Conservation (phyloP, 169 alveolate species). For the Cryptosporidium tyzzeri region DNA sequence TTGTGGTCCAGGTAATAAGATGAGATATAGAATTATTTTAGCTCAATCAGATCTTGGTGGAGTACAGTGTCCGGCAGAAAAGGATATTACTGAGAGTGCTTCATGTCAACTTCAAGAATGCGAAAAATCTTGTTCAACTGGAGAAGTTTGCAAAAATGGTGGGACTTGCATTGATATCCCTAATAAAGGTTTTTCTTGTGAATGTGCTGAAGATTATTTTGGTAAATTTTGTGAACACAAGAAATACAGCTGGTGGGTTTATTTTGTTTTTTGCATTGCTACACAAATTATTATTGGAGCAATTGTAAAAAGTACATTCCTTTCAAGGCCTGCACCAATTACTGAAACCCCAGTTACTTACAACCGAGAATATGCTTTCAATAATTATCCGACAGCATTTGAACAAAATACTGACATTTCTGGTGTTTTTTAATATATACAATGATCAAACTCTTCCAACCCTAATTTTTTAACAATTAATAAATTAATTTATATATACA, state of each 20-base stretch:
- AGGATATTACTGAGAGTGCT: slow-evolving; percentile 44
- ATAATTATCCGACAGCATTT: slow-evolving; percentile 34
- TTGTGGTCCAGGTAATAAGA: slow-evolving; percentile 53
- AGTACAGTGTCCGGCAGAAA: slow-evolving; percentile 48
- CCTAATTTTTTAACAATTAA: neutral
- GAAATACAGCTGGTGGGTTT: slow-evolving; percentile 65
- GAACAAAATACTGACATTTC: slow-evolving; percentile 36
- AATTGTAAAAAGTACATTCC: slow-evolving; percentile 51
- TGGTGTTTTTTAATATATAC: slow-evolving; percentile 24
- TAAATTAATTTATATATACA: neutral
- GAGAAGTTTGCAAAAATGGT: slow-evolving; percentile 51
- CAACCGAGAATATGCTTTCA: slow-evolving; percentile 17
- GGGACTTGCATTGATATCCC: slow-evolving; percentile 70
- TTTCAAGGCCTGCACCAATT: slow-evolving; percentile 17
- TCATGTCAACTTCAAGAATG: slow-evolving; percentile 47
- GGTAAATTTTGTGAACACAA: slow-evolving; percentile 48
- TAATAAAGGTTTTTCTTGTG: slow-evolving; percentile 41
- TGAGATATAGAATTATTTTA: slow-evolving; percentile 44
- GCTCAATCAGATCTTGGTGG: slow-evolving; percentile 64
- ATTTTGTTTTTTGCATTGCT: slow-evolving; percentile 31
- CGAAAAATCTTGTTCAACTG: slow-evolving; percentile 13
- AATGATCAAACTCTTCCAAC: neutral
- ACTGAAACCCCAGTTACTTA: slow-evolving; percentile 36
- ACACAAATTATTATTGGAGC: slow-evolving; percentile 58
- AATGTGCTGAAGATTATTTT: slow-evolving; percentile 53